phyloP scores from a whole-genome alignment of 2,329 filamentous ascomycete species.

The Elsinoe necatrix region DNA sequence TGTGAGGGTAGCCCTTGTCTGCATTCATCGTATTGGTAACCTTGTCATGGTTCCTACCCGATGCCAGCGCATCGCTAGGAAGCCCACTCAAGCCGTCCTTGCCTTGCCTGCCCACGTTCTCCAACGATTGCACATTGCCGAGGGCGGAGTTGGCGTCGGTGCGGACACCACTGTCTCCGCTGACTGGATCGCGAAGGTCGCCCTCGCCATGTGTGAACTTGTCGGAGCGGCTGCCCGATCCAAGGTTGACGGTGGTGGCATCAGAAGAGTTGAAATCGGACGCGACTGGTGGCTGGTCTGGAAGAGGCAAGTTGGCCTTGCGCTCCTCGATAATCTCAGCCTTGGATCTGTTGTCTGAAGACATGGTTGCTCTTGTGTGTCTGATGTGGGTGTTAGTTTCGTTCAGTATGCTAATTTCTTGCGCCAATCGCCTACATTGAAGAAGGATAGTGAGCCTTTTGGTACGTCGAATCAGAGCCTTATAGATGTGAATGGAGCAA shows the following conservation, averaged over 20 bases:
- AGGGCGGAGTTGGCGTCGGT: slow-evolving; percentile 28
- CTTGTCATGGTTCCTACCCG: slow-evolving; percentile 36
- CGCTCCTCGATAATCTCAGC: slow-evolving; percentile 57
- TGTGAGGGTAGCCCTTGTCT: slow-evolving; percentile 36
- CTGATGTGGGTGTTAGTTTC: background rate
- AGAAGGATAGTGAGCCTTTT: too few relatives aligned
- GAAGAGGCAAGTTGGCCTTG: slow-evolving; percentile 67
- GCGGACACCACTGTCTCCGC: slow-evolving; percentile 47
- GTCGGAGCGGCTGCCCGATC: slow-evolving; percentile 47
- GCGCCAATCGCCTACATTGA: too few relatives aligned
- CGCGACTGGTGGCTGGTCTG: slow-evolving; percentile 65
- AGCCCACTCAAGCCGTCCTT: slow-evolving; percentile 48
- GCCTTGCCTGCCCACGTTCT: slow-evolving; percentile 53
- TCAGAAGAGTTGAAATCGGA: slow-evolving; percentile 73
- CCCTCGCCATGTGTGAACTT: slow-evolving; percentile 41
- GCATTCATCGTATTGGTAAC: slow-evolving; percentile 34
- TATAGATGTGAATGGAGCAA: background rate
- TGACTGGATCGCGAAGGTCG: slow-evolving; percentile 37
- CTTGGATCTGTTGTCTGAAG: slow-evolving; percentile 36
- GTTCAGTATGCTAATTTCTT: too few relatives aligned
- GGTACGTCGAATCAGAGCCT: too few relatives aligned
- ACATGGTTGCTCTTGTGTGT: slow-evolving; percentile 18
- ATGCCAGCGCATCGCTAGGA: slow-evolving; percentile 52
- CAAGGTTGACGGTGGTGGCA: slow-evolving; percentile 59
- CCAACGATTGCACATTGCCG: slow-evolving; percentile 47